These are phyloP conservation scores for Candida nitratophila DNA, from an alignment of 805 yeast genomes.

Conservation along the genomic window DNA sequence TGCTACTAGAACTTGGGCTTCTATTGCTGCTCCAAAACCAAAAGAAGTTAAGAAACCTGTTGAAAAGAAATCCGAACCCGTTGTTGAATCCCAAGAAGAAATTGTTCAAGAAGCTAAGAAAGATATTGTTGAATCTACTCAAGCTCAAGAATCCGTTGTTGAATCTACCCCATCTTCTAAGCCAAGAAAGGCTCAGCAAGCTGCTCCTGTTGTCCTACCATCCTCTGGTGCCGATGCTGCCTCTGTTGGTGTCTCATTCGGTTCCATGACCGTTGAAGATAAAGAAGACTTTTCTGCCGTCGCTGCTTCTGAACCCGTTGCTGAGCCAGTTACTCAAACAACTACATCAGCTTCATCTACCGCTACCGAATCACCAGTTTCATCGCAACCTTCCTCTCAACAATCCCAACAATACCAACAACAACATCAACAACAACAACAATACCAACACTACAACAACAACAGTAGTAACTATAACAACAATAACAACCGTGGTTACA, in stretches of 20 bases:
- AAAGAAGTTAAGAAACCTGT: slow-evolving; percentile 14
- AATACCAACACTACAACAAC: slow-evolving; percentile 29
- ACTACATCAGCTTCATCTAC: slow-evolving; percentile 2
- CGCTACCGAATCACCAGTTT: slow-evolving; percentile 1
- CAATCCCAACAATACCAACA: slow-evolving; percentile 10
- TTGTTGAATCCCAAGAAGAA: slow-evolving; percentile 5
- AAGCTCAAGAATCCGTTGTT: background rate
- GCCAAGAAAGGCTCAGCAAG: slow-evolving; percentile 12
- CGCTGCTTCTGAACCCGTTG: slow-evolving; percentile 5
- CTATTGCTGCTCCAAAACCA: slow-evolving; percentile 19
- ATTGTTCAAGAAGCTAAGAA: slow-evolving; percentile 8
- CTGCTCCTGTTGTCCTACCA: slow-evolving; percentile 37
- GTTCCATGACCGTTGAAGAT: slow-evolving; percentile 43
- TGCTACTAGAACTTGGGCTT: slow-evolving; percentile 16
- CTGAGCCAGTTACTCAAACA: slow-evolving; percentile 6
- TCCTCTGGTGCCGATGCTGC: slow-evolving; percentile 36
- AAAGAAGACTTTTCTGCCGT: slow-evolving; percentile 26
- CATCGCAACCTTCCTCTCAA: slow-evolving; percentile 4
- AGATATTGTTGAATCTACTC: slow-evolving; percentile 4
- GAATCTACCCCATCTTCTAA: slow-evolving; percentile 3
- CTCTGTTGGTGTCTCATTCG: slow-evolving; percentile 45
- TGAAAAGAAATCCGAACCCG: slow-evolving; percentile 13
- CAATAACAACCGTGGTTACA: slow-evolving; percentile 18
- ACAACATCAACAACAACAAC: slow-evolving; percentile 14
- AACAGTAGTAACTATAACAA: slow-evolving; percentile 9